Percentiles rank a stretch among this genome's conserved stretches.
phyloP scores from a whole-genome alignment of 768 basidiomycete species.

The Psilocybe cubensis region DNA sequence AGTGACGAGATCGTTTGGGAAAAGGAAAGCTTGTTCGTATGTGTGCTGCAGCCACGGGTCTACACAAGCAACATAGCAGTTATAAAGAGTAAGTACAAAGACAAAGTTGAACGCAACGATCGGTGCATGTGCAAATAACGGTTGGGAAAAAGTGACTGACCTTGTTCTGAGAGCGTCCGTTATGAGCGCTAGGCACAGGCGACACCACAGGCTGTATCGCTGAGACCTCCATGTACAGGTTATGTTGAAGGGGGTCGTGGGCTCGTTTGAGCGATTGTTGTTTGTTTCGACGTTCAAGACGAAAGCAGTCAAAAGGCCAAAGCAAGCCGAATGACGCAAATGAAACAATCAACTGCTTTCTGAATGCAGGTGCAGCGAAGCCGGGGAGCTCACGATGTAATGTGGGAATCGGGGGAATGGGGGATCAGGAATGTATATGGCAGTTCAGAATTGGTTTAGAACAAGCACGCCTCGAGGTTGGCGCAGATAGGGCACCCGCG shows the following conservation, averaged over 20 bases:
- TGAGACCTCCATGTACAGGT: neutral
- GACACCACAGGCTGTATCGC: neutral
- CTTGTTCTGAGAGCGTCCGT: neutral
- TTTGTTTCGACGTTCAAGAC: no score
- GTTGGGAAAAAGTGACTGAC: neutral
- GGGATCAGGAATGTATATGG: no score
- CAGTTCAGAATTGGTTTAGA: no score
- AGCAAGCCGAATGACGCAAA: neutral
- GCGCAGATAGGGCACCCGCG: no score
- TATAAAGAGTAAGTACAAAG: neutral
- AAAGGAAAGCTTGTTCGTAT: constrained; percentile 39
- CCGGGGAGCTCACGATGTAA: neutral
- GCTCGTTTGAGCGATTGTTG: no score
- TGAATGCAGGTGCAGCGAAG: neutral
- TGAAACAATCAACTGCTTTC: neutral
- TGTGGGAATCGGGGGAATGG: neutral
- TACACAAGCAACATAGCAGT: neutral
- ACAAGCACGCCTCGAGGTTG: no score
- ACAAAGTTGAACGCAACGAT: neutral
- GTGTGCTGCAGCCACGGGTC: constrained; percentile 23
- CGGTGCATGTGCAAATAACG: neutral
- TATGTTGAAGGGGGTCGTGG: neutral
- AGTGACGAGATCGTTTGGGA: constrained; percentile 30
- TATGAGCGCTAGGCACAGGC: neutral
- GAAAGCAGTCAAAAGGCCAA: no score